These are phyloP conservation scores for Fusarium verticillioides DNA, from an alignment of 2,329 filamentous ascomycete genomes.

Conservation along the genomic window DNA sequence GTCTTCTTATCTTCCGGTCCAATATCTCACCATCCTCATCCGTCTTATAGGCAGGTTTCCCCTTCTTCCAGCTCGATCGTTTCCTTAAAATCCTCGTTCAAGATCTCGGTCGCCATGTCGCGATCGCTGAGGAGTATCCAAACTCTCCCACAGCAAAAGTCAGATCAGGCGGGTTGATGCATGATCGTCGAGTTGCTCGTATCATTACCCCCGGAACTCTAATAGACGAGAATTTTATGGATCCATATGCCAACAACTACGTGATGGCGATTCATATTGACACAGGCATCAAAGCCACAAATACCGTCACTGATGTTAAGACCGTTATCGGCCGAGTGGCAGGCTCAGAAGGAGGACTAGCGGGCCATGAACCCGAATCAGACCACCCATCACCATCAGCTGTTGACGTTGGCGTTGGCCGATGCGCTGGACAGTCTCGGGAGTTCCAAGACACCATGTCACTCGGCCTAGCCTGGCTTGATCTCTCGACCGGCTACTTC, in stretches of 20 bases:
- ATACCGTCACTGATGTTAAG: constrained; percentile 57
- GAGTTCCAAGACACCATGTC: constrained; percentile 40
- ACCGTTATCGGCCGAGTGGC: constrained; percentile 64
- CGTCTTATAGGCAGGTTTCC: constrained; percentile 80
- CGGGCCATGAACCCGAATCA: constrained; percentile 33
- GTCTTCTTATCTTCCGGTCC: constrained; percentile 3
- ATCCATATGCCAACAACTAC: constrained; percentile 93
- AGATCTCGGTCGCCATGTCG: constrained; percentile 89
- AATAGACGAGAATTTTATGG: constrained; percentile 97
- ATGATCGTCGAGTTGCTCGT: constrained; percentile 84
- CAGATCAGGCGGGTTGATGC: constrained; percentile 81
- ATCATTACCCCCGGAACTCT: constrained; percentile 94
- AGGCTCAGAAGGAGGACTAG: constrained; percentile 12
- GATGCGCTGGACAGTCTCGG: constrained; percentile 24
- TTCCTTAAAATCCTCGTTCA: constrained; percentile 94
- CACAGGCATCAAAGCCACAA: background rate
- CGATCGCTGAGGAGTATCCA: constrained; percentile 91
- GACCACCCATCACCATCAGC: constrained; percentile 32
- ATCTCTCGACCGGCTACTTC: constrained; percentile 95
- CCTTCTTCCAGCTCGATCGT: constrained; percentile 89
- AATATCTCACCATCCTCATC: constrained; percentile 30
- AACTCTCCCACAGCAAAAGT: constrained; percentile 76
- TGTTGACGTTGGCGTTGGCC: constrained; percentile 38
- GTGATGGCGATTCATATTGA: constrained; percentile 77
- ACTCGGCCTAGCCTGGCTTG: constrained; percentile 90